Conservation (phyloP, 805 yeast genomes). For the Ogataea trehalophila region DNA sequence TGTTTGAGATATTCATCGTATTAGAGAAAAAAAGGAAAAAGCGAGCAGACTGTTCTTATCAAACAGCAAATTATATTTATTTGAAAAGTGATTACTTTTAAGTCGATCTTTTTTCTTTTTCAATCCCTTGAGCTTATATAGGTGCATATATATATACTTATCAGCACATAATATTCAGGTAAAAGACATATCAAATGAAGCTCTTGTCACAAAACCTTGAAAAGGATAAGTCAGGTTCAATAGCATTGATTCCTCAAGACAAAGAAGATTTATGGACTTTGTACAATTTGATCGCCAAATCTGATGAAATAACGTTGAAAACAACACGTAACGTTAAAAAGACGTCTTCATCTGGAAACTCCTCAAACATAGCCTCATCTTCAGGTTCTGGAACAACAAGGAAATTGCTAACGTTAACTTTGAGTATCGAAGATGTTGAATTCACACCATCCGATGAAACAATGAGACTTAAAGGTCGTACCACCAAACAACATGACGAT, state of each 20-base stretch:
- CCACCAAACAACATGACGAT: slow-evolving; percentile 60
- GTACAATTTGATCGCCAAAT: slow-evolving; percentile 72
- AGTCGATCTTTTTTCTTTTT: too few species aligned
- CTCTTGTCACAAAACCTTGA: slow-evolving; percentile 44
- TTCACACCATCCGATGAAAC: slow-evolving; percentile 74
- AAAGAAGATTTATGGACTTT: slow-evolving; percentile 88
- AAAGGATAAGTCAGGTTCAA: slow-evolving; percentile 58
- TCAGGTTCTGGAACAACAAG: slow-evolving; percentile 37
- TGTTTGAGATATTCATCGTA: too few species aligned
- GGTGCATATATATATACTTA: too few species aligned
- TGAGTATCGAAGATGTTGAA: slow-evolving; percentile 65
- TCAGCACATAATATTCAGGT: too few species aligned
- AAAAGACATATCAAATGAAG: slow-evolving; percentile 40
- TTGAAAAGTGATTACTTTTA: background rate
- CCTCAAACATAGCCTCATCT: slow-evolving; percentile 3
- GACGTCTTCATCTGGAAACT: slow-evolving; percentile 9
- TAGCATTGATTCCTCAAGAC: slow-evolving; percentile 75
- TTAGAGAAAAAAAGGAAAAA: too few species aligned
- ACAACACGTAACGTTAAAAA: slow-evolving; percentile 62
- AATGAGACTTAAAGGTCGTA: slow-evolving; percentile 76
- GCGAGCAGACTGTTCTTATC: too few species aligned
- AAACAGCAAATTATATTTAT: too few species aligned
- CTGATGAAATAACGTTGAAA: slow-evolving; percentile 67
- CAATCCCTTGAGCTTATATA: too few species aligned
- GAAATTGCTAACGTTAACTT: slow-evolving; percentile 54